Evolutionary conservation across 345 rosid species (phyloP), one percentile per base, ranked within the genome.

Genomic region (Moricandia arvensis): DNA sequence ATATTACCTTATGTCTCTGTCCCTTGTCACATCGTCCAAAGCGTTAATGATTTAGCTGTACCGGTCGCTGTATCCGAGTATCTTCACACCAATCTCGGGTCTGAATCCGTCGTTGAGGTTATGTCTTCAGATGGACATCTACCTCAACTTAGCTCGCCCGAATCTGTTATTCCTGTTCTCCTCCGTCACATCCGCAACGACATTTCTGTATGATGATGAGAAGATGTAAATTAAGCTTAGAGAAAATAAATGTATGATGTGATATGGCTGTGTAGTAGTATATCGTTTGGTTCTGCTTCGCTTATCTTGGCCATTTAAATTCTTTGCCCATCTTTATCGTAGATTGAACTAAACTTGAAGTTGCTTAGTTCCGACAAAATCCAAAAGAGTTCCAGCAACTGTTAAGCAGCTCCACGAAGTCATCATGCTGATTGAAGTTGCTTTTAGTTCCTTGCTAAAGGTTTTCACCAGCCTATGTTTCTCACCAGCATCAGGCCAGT

Each of bases 141-240:
- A 68, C 98, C 98, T 4, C 98, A 93, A 78, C 79, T 93, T 75
- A 93, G 98, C 87, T 87, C 96, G 8, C 98, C 98, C 18, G 97
- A 88, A 55, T 17, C 51, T 24, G 92, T 87, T 12, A 75, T 93
- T 49, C 98, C 97, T 7, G 90, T 89, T 29, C 37, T 91, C 4
- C 83, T 91, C 1, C 85, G 85, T 83, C 98, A 93, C 63, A 91
- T 93, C 59, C 89, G 82, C 16, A 43, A 75, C 12, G 80, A 89
- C 66, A 84, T 93, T 37, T 82, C 82, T 0, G 33, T 59, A n/a
- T 87, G 74, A 81, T 33, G 27, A 13, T 33, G 27, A 13, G 15
- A 11, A 6, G 37, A 2, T 33, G 2, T 13, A 3, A 8, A 35
- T 73, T 38, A 33, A 7, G 5, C 21, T 6, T 45, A 63, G 4